phyloP scores from a whole-genome alignment of 1,284 basidiomycete species.

The Blastosporella zonata region DNA sequence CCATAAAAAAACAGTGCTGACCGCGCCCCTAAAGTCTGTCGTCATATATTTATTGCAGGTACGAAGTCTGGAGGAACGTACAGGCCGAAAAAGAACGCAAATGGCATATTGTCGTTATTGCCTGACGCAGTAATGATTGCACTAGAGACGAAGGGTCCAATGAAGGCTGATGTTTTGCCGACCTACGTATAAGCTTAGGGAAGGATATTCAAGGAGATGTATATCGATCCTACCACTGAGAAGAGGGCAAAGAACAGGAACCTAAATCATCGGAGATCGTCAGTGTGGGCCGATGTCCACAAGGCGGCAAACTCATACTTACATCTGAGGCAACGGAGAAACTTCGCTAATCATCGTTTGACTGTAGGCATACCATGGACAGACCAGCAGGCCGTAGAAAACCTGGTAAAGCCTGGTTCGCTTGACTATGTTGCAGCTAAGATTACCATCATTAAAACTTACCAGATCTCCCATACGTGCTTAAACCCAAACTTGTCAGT shows the following conservation, averaged over 20 bases:
- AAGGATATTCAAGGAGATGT: background rate
- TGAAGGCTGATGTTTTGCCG: slow-evolving; percentile 80
- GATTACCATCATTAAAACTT: slow-evolving; percentile 7
- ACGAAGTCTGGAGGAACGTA: slow-evolving; percentile 32
- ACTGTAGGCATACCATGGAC: slow-evolving; percentile 83
- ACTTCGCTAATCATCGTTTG: slow-evolving; percentile 87
- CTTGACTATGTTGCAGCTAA: background rate
- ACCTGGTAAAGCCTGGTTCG: slow-evolving; percentile 56
- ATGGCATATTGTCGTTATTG: slow-evolving; percentile 79
- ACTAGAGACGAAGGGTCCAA: slow-evolving; percentile 76
- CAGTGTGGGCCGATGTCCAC: slow-evolving; percentile 1
- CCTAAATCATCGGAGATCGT: slow-evolving; percentile 39
- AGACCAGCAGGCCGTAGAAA: slow-evolving; percentile 76
- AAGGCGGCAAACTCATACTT: slow-evolving; percentile 23
- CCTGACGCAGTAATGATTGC: slow-evolving; percentile 68
- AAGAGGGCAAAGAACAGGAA: slow-evolving; percentile 80
- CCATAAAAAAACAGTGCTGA: slow-evolving; percentile 65
- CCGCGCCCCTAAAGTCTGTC: slow-evolving; percentile 42
- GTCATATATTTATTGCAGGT: background rate
- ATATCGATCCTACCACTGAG: slow-evolving; percentile 48
- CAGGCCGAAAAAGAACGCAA: slow-evolving; percentile 76
- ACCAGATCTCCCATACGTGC: slow-evolving; percentile 81
- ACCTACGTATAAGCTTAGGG: no score
- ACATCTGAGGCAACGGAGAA: slow-evolving; percentile 72
- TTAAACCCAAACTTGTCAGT: slow-evolving; percentile 78